Evolutionary conservation across 2,329 filamentous ascomycete species (phyloP).

Genomic region (Colletotrichum cordylinicola): DNA sequence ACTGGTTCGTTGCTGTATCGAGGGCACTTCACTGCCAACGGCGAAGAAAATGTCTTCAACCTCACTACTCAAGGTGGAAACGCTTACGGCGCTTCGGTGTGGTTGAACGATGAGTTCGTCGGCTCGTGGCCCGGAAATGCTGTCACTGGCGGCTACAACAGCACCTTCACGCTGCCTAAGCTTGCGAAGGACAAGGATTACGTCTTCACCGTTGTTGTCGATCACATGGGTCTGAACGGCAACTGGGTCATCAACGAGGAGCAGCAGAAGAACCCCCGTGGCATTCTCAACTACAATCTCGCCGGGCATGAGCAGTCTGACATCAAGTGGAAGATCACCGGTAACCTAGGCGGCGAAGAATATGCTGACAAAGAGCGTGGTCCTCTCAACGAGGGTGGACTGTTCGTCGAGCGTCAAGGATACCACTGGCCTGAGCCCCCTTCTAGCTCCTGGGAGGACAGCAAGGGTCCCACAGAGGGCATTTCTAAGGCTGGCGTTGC

Average conservation of each 20-base stretch:
- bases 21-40: slow-evolving; percentile 66
- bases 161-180: slow-evolving; percentile 59
- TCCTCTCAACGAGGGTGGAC: slow-evolving; percentile 65
- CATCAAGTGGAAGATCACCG: slow-evolving; percentile 66
- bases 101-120: slow-evolving; percentile 65
- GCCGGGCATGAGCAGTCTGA: slow-evolving; percentile 48
- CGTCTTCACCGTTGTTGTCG: slow-evolving; percentile 70
- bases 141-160: slow-evolving; percentile 50
- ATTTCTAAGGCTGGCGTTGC: slow-evolving; percentile 54
- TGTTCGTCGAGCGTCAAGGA: slow-evolving; percentile 62
- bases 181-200: slow-evolving; percentile 57
- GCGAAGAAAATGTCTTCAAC: slow-evolving; percentile 59
- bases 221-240: slow-evolving; percentile 73
- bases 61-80: slow-evolving; percentile 67
- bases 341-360: slow-evolving; percentile 64
- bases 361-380: slow-evolving; percentile 61
- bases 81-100: slow-evolving; percentile 69
- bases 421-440: slow-evolving; percentile 59
- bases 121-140: slow-evolving; percentile 65
- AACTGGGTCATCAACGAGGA: slow-evolving; percentile 62
- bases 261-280: slow-evolving; percentile 62
- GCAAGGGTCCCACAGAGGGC: slow-evolving; percentile 38
- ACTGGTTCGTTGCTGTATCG: slow-evolving; percentile 70
- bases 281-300: slow-evolving; percentile 62
- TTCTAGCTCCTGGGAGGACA: slow-evolving; percentile 44